A percentile compares a stretch with the other conserved stretches of the same genome.
Conservation (phyloP, 2,329 filamentous ascomycete genomes). For the Colletotrichum phormii region DNA sequence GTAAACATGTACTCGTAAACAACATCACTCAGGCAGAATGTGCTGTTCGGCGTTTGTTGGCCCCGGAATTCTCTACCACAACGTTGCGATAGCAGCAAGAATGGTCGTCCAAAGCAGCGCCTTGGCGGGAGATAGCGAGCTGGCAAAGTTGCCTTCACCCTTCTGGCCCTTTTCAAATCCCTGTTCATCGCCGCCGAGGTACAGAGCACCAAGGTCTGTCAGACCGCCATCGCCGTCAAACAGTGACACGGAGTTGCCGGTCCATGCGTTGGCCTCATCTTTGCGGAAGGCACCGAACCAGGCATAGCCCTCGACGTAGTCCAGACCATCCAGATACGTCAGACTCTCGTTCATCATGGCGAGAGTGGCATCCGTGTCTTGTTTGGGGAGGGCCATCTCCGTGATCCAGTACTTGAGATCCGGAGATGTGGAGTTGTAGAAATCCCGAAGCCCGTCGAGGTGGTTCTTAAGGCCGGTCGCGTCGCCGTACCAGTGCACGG, state of each 20-base stretch:
- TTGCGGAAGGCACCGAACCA: constrained; percentile 55
- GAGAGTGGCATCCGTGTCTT: constrained; percentile 46
- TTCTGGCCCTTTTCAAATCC: constrained; percentile 49
- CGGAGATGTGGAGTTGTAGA: constrained; percentile 45
- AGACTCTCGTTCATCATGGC: constrained; percentile 55
- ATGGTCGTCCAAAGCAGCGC: neutral
- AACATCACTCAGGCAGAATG: no score
- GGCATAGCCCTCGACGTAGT: constrained; percentile 51
- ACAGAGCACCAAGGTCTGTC: constrained; percentile 51
- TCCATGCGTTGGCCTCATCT: constrained; percentile 52
- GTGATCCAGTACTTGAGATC: constrained; percentile 51
- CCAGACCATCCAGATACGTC: constrained; percentile 46
- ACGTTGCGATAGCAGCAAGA: neutral
- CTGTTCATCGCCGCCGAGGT: constrained; percentile 51
- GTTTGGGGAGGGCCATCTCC: constrained; percentile 52
- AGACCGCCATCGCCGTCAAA: constrained; percentile 51
- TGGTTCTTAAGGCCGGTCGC: constrained; percentile 49
- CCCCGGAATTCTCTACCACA: neutral
- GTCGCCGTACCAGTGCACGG: constrained; percentile 56
- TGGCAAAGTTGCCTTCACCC: constrained; percentile 18
- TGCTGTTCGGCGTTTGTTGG: neutral
- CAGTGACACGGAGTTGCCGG: constrained; percentile 51
- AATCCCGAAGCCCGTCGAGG: constrained; percentile 48
- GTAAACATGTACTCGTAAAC: neutral
- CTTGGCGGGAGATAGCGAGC: neutral